These are phyloP conservation scores for Linum tenue DNA, from an alignment of 345 rosid species.

Conservation along the genomic window DNA sequence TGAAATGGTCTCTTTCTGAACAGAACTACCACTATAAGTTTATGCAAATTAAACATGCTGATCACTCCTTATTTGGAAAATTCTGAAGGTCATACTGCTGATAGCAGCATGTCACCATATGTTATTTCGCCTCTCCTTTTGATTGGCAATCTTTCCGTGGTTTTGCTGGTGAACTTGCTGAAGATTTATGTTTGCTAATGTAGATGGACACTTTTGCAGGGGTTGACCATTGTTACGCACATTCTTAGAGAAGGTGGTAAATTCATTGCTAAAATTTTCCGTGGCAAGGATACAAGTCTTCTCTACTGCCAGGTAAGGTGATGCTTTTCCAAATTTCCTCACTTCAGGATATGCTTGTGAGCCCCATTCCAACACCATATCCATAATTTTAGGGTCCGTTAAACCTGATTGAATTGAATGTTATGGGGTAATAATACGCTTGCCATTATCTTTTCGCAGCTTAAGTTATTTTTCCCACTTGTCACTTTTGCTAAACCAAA, in stretches of 20 bases:
- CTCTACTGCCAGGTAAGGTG: constrained; percentile 72
- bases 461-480: constrained; percentile 76
- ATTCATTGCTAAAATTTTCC: constrained; percentile 86
- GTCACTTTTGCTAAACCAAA: constrained; percentile 96
- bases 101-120: too few relatives aligned
- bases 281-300: constrained; percentile 98
- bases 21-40: neutral
- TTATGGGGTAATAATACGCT: neutral
- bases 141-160: too few relatives aligned
- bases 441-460: constrained; percentile 36
- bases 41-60: too few relatives aligned
- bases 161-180: neutral
- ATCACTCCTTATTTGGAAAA: too few relatives aligned
- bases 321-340: constrained; percentile 10
- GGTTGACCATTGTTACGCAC: constrained; percentile 81
- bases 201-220: constrained; percentile 31
- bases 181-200: neutral
- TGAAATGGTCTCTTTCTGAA: neutral
- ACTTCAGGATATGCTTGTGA: neutral
- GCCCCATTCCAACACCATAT: too few relatives aligned
- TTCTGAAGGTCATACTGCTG: too few relatives aligned
- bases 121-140: too few relatives aligned
- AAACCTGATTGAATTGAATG: too few relatives aligned
- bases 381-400: too few relatives aligned
- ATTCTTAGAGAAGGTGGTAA: constrained; percentile 85